Evolutionary conservation across 306 rosid species (phyloP), one percentile per base, ranked within the genome.

Genomic region (Vicia faba): DNA sequence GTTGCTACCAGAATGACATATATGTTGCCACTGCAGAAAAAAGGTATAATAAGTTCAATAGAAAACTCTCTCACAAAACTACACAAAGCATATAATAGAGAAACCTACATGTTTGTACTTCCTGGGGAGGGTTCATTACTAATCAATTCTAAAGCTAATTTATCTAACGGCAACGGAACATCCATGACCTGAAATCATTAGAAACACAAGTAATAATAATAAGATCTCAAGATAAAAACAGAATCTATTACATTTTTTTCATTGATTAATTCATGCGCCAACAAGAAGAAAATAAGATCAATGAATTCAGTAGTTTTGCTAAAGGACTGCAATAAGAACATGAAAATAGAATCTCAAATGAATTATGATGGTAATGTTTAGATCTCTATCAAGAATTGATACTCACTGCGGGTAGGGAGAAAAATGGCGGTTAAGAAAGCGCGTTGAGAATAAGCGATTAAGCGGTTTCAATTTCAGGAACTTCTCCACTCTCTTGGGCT

Each of bases 1-100:
- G 89, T 83, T 43, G 91, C 86, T 11, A 89, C 86, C 49, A 92
- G 86, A 70, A 86, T 79, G 26, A 83, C 91, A 72, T 80, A 75
- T 75, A 68, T 79, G 82, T 81, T 85, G 73, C 70, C 81, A 53
- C 91, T 91, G 53, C 40, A 69, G 43, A 76, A 16, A 49, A 26
- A 39, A 44, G 3, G 15, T 15, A 64, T 60, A 35, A 78, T 10
- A 61, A 29, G 56, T 25, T 41, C 13, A 51, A 31, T 0, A 60
- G 13, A 70, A 53, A 44, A 66, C n/a, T 8, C 8, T 11, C 43
- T 25, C 7, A 33, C 33, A 68, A 15, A 25, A 29, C 14, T 9
- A 44, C 7, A 19, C 38, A 20, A n/a, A 64, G 33, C 1, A 26
- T n/a, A 29, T 33, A 61, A 3, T 15, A 39, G 8, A 9, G 33